Conservation (phyloP, 768 basidiomycete genomes). For the Rhodotorula kratochvilovae region DNA sequence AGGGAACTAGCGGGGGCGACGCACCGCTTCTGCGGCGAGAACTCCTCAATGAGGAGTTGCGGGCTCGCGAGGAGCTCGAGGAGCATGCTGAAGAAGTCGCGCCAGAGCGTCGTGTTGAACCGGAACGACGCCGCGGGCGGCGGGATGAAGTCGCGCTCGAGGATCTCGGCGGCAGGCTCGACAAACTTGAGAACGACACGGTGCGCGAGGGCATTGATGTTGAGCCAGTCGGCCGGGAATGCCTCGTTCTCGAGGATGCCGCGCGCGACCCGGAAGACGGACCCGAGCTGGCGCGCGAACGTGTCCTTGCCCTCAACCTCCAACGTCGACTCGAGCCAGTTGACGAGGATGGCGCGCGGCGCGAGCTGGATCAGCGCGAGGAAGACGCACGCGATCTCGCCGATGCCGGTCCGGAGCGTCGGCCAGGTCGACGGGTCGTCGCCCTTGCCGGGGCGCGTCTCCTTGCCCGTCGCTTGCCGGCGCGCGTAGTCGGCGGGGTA, state of each 20-base stretch:
- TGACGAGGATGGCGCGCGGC: slow-evolving; percentile 67
- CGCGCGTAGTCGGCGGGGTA: slow-evolving; percentile 44
- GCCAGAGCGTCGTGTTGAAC: slow-evolving; percentile 77
- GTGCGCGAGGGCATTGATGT: slow-evolving; percentile 81
- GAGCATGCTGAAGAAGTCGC: slow-evolving; percentile 71
- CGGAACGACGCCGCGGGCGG: slow-evolving; percentile 58
- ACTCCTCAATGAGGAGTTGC: slow-evolving; percentile 88
- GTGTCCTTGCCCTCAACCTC: slow-evolving; percentile 86
- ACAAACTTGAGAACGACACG: slow-evolving; percentile 81
- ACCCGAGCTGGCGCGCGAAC: slow-evolving; percentile 63
- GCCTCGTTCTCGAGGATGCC: slow-evolving; percentile 82
- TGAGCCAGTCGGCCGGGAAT: slow-evolving; percentile 86
- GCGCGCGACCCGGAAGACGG: slow-evolving; percentile 72
- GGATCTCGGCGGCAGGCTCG: slow-evolving; percentile 70
- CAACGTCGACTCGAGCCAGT: slow-evolving; percentile 70
- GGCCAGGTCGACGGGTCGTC: slow-evolving; percentile 51
- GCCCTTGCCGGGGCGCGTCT: slow-evolving; percentile 39
- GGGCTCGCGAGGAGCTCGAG: slow-evolving; percentile 77
- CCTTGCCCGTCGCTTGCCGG: slow-evolving; percentile 12
- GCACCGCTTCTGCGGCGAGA: slow-evolving; percentile 75
- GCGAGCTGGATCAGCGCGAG: slow-evolving; percentile 75
- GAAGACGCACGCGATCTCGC: slow-evolving; percentile 80
- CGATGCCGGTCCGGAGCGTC: slow-evolving; percentile 66
- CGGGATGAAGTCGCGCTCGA: slow-evolving; percentile 78
- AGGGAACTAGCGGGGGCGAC: not conserved